These are phyloP conservation scores for Alternaria longipes DNA, from an alignment of 2,329 filamentous ascomycete species.

Conservation along the genomic window DNA sequence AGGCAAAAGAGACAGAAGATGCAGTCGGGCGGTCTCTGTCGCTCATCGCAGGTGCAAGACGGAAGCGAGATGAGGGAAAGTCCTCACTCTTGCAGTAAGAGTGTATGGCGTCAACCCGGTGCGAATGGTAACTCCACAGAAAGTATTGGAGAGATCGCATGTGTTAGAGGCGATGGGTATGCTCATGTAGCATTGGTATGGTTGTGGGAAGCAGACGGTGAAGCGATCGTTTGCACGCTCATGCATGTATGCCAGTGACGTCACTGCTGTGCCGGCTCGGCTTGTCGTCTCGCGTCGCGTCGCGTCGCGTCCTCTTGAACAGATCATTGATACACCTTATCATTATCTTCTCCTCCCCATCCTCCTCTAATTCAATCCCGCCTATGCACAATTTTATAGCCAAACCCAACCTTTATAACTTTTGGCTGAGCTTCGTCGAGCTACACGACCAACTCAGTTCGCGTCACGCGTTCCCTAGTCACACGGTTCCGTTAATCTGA, in stretches of 20 bases:
- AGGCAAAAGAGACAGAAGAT: not conserved
- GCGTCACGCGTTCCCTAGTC: not conserved
- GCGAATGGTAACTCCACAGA: not conserved
- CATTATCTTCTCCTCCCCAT: no score
- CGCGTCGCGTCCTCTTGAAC: not conserved
- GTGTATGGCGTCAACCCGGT: not conserved
- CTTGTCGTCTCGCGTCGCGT: not conserved
- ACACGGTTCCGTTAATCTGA: no score
- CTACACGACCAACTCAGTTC: not conserved
- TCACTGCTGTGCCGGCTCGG: not conserved
- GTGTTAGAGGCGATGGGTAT: not conserved
- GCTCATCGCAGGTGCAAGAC: not conserved
- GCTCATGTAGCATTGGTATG: not conserved
- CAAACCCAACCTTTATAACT: not conserved
- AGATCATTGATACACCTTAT: not conserved
- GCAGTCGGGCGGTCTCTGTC: not conserved
- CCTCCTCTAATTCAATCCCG: no score
- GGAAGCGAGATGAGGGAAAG: not conserved
- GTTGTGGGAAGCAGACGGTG: not conserved
- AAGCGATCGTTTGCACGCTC: not conserved
- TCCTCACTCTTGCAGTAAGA: not conserved
- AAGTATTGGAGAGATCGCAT: not conserved
- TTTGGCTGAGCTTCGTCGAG: not conserved
- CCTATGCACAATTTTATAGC: not conserved
- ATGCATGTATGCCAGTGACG: not conserved